Conservation (phyloP, 148 eudicot genomes). For the Suaeda aralocaspica region DNA sequence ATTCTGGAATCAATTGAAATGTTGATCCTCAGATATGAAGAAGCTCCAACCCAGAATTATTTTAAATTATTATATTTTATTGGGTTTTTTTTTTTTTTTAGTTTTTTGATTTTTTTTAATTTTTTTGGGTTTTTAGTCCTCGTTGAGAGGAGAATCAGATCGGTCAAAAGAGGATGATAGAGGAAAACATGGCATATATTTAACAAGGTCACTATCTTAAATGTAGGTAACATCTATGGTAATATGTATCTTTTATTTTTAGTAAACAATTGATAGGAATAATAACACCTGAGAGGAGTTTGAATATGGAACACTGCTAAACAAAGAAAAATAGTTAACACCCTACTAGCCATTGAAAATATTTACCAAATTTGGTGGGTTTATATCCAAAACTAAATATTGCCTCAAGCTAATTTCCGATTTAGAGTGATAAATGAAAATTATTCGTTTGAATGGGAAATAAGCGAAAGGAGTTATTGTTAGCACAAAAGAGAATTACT, state of each 20-base stretch:
- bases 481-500: too few species aligned
- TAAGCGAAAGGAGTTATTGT: too few species aligned
- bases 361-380: conserved; percentile 20
- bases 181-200: conserved; percentile 8
- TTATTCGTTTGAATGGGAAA: not conserved
- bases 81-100: not conserved
- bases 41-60: conserved; percentile 18
- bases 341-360: conserved; percentile 16
- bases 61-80: conserved; percentile 15
- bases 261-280: conserved; percentile 23
- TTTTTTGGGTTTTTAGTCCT: conserved; percentile 5
- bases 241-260: conserved; percentile 21
- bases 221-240: conserved; percentile 18
- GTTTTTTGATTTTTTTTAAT: conserved; percentile 13
- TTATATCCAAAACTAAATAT: not conserved
- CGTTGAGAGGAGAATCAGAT: conserved; percentile 24
- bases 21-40: conserved; percentile 18
- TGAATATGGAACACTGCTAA: conserved; percentile 18
- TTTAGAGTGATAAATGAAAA: not conserved
- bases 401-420: not conserved
- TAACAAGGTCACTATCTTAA: conserved; percentile 21
- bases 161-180: conserved; percentile 28
- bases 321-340: not conserved
- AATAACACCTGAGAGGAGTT: conserved; percentile 21
- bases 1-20: not conserved